phyloP scores from a whole-genome alignment of 768 basidiomycete genomes.

The Lactifluus subvellereus region DNA sequence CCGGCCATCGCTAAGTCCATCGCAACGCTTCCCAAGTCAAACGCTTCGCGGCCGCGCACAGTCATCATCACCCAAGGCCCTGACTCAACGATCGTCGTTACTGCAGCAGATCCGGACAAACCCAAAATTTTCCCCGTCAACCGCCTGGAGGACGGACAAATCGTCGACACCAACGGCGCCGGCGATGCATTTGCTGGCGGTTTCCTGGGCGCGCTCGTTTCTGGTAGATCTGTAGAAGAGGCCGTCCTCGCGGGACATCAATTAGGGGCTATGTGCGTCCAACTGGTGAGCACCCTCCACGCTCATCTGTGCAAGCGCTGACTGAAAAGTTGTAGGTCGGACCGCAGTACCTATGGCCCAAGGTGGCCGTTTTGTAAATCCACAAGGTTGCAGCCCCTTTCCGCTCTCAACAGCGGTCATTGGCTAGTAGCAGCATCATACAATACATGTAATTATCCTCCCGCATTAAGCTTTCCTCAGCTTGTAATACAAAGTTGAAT shows the following conservation, averaged over 20 bases:
- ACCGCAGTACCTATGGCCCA: conserved; percentile 53
- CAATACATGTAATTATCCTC: conserved; percentile 20
- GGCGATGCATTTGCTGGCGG: conserved; percentile 98
- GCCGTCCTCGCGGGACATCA: conserved; percentile 82
- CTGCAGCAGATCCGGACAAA: conserved; percentile 47
- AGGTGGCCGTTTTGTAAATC: conserved; percentile 40
- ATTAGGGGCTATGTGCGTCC: conserved; percentile 79
- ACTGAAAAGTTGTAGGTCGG: conserved; percentile 38
- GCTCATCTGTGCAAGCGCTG: background rate
- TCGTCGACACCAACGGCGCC: conserved; percentile 97
- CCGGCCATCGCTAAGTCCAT: conserved; percentile 65
- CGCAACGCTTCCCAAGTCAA: conserved; percentile 70
- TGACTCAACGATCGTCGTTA: conserved; percentile 69
- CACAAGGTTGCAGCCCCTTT: conserved; percentile 16
- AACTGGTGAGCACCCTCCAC: conserved; percentile 47
- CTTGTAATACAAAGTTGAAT: conserved; percentile 29
- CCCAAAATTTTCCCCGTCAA: conserved; percentile 55
- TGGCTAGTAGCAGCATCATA: conserved; percentile 21
- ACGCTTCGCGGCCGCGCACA: conserved; percentile 65
- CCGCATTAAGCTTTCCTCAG: conserved; percentile 34
- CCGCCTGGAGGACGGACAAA: conserved; percentile 51
- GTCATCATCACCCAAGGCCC: conserved; percentile 93
- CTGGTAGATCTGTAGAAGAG: conserved; percentile 73
- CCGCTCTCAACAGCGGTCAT: conserved; percentile 38
- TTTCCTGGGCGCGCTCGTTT: conserved; percentile 80